Evolutionary conservation across 495 filamentous ascomycete genomes (phyloP).

Genomic region (Sordaria brevicollis): DNA sequence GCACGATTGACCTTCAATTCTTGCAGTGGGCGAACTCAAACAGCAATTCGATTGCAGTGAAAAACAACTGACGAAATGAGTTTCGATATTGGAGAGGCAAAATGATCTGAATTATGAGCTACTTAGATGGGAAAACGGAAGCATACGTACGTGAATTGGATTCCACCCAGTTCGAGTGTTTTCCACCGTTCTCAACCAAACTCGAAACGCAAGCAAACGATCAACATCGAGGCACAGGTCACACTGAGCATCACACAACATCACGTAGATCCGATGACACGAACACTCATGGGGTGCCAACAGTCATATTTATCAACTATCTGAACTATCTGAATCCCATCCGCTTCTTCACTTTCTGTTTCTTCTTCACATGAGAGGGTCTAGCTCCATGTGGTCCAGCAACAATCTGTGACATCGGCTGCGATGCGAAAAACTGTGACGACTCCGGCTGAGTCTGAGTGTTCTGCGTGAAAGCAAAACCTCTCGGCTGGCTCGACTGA

Average conservation of each 20-base stretch:
- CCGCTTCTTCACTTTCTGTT: constrained; percentile 7
- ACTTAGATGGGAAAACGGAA: not conserved
- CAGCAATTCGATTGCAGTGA: not conserved
- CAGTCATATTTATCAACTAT: not conserved
- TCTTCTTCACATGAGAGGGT: constrained; percentile 4
- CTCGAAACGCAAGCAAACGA: not conserved
- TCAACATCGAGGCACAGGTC: not conserved
- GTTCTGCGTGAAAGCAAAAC: not conserved
- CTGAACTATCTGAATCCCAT: constrained; percentile 6
- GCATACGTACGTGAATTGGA: not conserved
- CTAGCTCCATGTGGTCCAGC: constrained; percentile 7
- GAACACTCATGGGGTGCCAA: not conserved
- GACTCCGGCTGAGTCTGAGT: not conserved
- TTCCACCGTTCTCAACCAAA: not conserved
- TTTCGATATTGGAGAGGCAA: not conserved
- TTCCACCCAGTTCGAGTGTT: not conserved
- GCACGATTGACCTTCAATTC: not conserved
- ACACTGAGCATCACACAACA: not conserved
- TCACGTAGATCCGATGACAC: not conserved
- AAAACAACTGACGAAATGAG: not conserved
- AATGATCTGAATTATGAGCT: too few relatives aligned
- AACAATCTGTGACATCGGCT: constrained; percentile 12
- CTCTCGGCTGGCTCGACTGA: constrained; percentile 2
- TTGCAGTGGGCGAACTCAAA: not conserved
- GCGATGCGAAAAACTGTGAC: constrained; percentile 1